Evolutionary conservation across 2,329 filamentous ascomycete genomes (phyloP).

Genomic region (Grosmannia clavigera): DNA sequence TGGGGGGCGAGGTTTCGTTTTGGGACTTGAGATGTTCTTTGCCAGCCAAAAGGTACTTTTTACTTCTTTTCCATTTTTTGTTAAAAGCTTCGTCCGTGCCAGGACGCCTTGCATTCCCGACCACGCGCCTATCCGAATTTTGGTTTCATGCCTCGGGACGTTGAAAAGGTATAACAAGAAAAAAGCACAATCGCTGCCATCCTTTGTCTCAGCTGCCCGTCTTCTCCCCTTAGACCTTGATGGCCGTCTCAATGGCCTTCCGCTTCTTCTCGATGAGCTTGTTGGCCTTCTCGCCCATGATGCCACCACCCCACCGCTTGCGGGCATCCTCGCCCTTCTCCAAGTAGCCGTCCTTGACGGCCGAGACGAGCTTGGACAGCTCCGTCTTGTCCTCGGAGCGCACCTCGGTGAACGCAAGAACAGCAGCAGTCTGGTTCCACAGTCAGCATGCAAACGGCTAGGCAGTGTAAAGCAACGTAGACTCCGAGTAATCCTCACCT

Average conservation of each 20-base stretch:
- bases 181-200: background rate
- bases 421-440: constrained; percentile 67
- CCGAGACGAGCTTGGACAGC: constrained; percentile 89
- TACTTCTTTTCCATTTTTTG: background rate
- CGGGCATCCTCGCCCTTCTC: constrained; percentile 88
- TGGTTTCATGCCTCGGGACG: background rate
- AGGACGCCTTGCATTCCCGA: background rate
- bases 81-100: background rate
- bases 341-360: constrained; percentile 96
- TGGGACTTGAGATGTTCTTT: background rate
- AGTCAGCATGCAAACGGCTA: background rate
- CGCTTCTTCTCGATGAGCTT: constrained; percentile 69
- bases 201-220: background rate
- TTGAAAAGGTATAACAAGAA: constrained; percentile 1
- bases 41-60: background rate
- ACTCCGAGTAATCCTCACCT: constrained; percentile 41
- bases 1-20: background rate
- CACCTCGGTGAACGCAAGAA: constrained; percentile 91
- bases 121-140: background rate
- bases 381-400: constrained; percentile 97
- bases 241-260: constrained; percentile 85
- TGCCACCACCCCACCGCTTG: constrained; percentile 97
- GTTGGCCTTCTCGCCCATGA: constrained; percentile 94
- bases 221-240: constrained; percentile 72
- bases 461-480: background rate